Evolutionary conservation across 345 rosid genomes (phyloP).

Genomic region (Xanthoceras sorbifolium): DNA sequence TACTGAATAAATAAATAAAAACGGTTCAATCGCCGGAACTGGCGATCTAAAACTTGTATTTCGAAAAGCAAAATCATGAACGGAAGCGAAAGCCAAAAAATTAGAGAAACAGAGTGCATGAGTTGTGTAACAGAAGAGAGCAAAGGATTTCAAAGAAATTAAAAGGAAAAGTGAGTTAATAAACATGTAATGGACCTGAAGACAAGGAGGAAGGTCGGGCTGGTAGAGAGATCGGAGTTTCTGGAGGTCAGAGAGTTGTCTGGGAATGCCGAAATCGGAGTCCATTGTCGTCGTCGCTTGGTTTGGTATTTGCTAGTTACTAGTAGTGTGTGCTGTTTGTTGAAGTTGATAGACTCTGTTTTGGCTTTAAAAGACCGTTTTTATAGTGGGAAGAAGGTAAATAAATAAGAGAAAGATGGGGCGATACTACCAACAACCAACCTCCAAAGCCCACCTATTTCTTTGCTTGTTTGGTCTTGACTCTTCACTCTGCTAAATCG

Average conservation of each 20-base stretch:
- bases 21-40: neutral
- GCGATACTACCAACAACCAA: constrained; percentile 32
- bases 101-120: neutral
- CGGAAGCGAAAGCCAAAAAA: neutral
- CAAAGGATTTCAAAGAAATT: too few species aligned
- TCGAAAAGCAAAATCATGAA: neutral
- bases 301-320: neutral
- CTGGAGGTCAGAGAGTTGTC: constrained; percentile 91
- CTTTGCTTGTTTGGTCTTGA: neutral
- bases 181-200: constrained; percentile 64
- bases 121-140: too few species aligned
- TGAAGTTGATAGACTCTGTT: neutral
- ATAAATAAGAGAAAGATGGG: too few species aligned
- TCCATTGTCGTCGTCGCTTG: constrained; percentile 52
- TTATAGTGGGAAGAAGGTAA: constrained; percentile 23
- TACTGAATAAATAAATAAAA: neutral
- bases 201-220: constrained; percentile 92
- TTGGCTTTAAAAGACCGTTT: constrained; percentile 18
- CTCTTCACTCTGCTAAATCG: neutral
- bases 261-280: constrained; percentile 91
- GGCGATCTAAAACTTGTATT: constrained; percentile 5
- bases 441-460: neutral
- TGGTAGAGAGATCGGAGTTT: constrained; percentile 77
- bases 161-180: too few species aligned
- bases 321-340: neutral